Conservation (phyloP, 2,329 filamentous ascomycete species). For the Botrytis galanthina region DNA sequence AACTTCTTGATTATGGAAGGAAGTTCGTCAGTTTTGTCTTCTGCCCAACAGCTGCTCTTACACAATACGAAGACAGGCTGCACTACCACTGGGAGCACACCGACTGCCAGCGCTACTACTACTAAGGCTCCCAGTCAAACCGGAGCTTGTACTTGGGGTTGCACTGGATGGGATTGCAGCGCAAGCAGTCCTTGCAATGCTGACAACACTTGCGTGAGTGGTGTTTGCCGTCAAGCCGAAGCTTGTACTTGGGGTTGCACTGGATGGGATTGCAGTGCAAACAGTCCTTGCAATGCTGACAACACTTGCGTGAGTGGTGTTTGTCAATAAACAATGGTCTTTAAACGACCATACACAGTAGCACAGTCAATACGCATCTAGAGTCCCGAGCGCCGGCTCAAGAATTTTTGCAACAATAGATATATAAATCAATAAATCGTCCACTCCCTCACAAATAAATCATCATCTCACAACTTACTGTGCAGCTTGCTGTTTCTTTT, state of each 20-base stretch:
- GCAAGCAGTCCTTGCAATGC: conserved; percentile 6
- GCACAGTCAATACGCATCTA: background rate
- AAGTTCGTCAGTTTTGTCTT: conserved; percentile 8
- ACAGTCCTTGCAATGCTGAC: conserved; percentile 4
- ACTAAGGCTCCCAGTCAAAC: background rate
- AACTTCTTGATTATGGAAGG: conserved; percentile 21
- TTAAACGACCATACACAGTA: too few species aligned
- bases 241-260: conserved; percentile 20
- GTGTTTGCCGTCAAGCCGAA: background rate
- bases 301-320: conserved; percentile 10
- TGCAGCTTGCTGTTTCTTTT: conserved; percentile 3
- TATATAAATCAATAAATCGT: background rate
- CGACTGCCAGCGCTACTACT: background rate
- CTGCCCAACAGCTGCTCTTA: conserved; percentile 10
- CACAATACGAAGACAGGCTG: conserved; percentile 17
- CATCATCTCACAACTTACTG: background rate
- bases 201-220: background rate
- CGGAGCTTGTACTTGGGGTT: conserved; percentile 19
- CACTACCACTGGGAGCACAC: background rate
- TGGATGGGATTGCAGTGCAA: conserved; percentile 18
- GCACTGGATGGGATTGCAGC: conserved; percentile 20
- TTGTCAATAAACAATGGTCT: background rate
- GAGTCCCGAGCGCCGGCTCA: background rate
- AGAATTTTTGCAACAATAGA: background rate
- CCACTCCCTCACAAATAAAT: background rate